Evolutionary conservation across 129 eudicot species (phyloP).

Genomic region (Pulicaria dysenterica): DNA sequence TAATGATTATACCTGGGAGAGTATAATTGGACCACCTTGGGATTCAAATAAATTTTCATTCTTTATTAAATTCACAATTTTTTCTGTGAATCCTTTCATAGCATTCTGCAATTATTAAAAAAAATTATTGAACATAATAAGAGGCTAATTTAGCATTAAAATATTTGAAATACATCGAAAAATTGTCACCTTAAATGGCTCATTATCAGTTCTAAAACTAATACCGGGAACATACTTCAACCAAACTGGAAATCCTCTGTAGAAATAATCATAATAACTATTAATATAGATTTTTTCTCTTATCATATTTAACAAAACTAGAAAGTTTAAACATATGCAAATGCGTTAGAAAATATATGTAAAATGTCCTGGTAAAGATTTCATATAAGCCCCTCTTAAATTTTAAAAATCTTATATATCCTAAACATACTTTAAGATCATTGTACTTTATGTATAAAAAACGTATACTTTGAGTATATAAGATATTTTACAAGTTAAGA

Average conservation of each 20-base stretch:
- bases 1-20: constrained; percentile 62
- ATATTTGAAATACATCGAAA: neutral
- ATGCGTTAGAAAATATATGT: too few species aligned
- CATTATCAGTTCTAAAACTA: constrained; percentile 85
- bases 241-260: constrained; percentile 95
- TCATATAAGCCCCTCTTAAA: too few species aligned
- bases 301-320: neutral
- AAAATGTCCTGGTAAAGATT: too few species aligned
- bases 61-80: constrained; percentile 74
- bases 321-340: too few species aligned
- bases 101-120: constrained; percentile 53
- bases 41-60: constrained; percentile 66
- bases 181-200: constrained; percentile 74
- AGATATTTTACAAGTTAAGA: too few species aligned
- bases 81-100: constrained; percentile 75
- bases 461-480: too few species aligned
- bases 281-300: neutral
- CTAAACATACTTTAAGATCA: too few species aligned
- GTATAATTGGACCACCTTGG: constrained; percentile 91
- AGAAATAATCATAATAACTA: constrained; percentile 8
- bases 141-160: neutral
- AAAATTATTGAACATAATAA: neutral
- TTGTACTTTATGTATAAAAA: too few species aligned
- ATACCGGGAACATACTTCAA: constrained; percentile 80
- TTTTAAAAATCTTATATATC: too few species aligned